Evolutionary conservation across 257 asterid species (phyloP).

Genomic region (Nicotiana knightiana): DNA sequence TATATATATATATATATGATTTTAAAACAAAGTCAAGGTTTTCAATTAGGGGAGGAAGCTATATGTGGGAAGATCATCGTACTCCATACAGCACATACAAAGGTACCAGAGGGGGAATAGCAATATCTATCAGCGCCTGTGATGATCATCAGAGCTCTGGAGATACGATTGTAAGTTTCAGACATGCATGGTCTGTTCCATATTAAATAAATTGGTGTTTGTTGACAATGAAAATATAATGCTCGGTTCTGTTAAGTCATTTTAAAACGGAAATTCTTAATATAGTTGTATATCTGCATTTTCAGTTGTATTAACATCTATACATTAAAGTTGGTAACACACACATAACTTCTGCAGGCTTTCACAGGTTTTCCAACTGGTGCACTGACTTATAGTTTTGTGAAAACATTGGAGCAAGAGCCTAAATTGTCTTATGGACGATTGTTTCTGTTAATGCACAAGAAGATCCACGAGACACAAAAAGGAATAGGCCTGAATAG

Average conservation of each 20-base stretch:
- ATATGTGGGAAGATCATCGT: slow-evolving; percentile 56
- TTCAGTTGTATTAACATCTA: neutral
- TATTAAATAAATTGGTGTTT: too few relatives aligned
- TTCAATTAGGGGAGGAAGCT: slow-evolving; percentile 35
- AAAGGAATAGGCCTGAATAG: slow-evolving; percentile 18
- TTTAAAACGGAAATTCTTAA: too few relatives aligned
- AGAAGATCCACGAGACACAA: slow-evolving; percentile 27
- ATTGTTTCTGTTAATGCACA: slow-evolving; percentile 35
- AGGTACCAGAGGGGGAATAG: slow-evolving; percentile 74
- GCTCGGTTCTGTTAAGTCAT: neutral
- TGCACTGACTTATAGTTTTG: slow-evolving; percentile 60
- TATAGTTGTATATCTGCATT: too few relatives aligned
- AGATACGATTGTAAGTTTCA: slow-evolving; percentile 52
- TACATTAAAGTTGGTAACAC: neutral
- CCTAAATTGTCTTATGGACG: slow-evolving; percentile 49
- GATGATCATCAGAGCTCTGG: slow-evolving; percentile 79
- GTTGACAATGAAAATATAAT: too few relatives aligned
- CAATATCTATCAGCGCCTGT: slow-evolving; percentile 73
- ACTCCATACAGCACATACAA: slow-evolving; percentile 18
- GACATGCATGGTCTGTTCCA: neutral
- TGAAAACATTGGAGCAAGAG: slow-evolving; percentile 45
- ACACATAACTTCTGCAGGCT: slow-evolving; percentile 28
- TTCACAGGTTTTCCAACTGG: slow-evolving; percentile 51
- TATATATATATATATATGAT: neutral
- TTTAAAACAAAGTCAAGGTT: slow-evolving; percentile 3